A percentile compares a stretch with the other conserved stretches of the same genome.
Conservation (phyloP, 106 monocot genomes). For the Phalaenopsis equestris region DNA sequence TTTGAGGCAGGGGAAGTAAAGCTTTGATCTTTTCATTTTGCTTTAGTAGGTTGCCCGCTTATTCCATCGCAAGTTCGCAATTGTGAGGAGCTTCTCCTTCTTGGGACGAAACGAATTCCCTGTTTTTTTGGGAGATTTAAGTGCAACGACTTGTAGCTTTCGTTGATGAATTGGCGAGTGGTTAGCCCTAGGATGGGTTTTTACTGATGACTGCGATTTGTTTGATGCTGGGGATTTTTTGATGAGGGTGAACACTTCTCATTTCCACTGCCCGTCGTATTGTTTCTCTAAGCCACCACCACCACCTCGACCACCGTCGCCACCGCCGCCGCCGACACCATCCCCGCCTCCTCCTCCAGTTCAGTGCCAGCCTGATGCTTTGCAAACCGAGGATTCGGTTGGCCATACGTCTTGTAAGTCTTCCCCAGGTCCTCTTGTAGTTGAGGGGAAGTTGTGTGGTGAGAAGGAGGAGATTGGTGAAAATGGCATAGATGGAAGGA, state of each 20-base stretch:
- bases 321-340: neutral
- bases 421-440: neutral
- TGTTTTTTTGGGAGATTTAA: neutral
- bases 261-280: slow-evolving; percentile 7
- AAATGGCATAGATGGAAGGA: slow-evolving; percentile 10
- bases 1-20: neutral
- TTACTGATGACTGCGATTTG: neutral
- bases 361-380: neutral
- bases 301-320: neutral
- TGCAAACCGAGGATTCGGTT: neutral
- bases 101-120: too few species aligned
- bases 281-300: slow-evolving; percentile 5
- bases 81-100: too few species aligned
- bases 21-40: slow-evolving; percentile 2
- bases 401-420: neutral
- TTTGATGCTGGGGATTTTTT: slow-evolving; percentile 3
- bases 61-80: neutral
- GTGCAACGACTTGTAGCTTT: neutral
- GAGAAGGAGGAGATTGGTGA: slow-evolving; percentile 17
- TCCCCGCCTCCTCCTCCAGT: neutral
- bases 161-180: neutral
- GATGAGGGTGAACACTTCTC: neutral
- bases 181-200: neutral
- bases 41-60: neutral
- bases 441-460: slow-evolving; percentile 8